Base-by-base conservation (phyloP, 2,329 filamentous ascomycete species). In the Podosphaera xanthii region DNA sequence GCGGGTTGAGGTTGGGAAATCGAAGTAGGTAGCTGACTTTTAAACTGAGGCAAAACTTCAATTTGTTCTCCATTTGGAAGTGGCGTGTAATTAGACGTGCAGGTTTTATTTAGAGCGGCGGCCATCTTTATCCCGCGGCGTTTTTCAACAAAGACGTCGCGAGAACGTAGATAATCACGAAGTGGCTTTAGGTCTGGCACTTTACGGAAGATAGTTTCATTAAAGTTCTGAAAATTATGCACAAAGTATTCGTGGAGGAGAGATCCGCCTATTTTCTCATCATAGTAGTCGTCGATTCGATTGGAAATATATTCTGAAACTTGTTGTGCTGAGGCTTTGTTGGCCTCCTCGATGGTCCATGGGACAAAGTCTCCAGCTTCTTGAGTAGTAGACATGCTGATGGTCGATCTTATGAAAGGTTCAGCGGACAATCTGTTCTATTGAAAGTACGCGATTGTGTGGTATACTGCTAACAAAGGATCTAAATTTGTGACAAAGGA, bases 301-400 rank as follows among this genome's bases (percentile, higher is more conserved):
- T 53, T 35, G 30, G 33, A 10, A n/a, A 36, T 36, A n/a, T 53
- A 53, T 34, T 53, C 50, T 30, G 33, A 36, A 10, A 36, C 8
- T 36, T 53, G 50, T 53, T 36, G 36, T 6, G 50, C n/a, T 53
- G 50, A 34, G 33, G 50, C 50, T n/a, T 53, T 53, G 50, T 53
- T 36, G 50, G 33, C 50, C 31, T 34, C 4, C 73, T 64, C 77
- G 31, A 53, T 53, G 9, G 33, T 36, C 3, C 50, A 36, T n/a
- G 33, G 33, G 6, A 36, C 50, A 35, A 53, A 34, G 33, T 53
- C 50, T 34, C 1, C 33, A 5, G 50, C 33, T 53, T 53, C 33
- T 35, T 36, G 30, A 14, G 30, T 53, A 35, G 8, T 35, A n/a
- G 50, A 35, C 50, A 53, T 53, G 30, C n/a, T 53, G 33, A 53